Evolutionary conservation across 768 basidiomycete species (phyloP).

Genomic region (Hemileccinum rubropunctum): DNA sequence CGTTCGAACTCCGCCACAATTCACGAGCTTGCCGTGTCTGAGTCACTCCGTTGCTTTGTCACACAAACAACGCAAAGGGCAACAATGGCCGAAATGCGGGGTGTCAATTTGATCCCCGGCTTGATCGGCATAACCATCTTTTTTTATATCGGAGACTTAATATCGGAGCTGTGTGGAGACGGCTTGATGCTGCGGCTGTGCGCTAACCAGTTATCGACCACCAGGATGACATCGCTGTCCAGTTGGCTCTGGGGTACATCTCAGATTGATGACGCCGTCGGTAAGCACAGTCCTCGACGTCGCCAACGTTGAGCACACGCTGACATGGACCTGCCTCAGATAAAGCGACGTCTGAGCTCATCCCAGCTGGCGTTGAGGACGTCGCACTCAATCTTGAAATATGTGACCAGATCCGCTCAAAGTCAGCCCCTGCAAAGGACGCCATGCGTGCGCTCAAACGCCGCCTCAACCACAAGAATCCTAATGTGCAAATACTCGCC

Average conservation of each 20-base stretch:
- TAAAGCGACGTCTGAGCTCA: constrained; percentile 89
- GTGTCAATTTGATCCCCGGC: background rate
- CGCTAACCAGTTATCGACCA: background rate
- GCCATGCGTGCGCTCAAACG: constrained; percentile 88
- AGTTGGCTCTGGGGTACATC: constrained; percentile 80
- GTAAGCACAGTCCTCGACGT: constrained; percentile 41
- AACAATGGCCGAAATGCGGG: no score
- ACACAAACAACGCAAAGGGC: background rate
- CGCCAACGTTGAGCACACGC: constrained; percentile 3
- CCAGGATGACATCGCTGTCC: constrained; percentile 55
- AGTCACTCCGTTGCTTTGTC: constrained; percentile 21
- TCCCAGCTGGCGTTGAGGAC: constrained; percentile 82
- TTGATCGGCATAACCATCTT: constrained; percentile 2
- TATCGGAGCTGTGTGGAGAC: constrained; percentile 7
- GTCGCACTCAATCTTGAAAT: constrained; percentile 93
- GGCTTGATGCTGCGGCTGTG: constrained; percentile 18
- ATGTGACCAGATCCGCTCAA: constrained; percentile 94
- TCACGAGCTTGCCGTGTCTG: constrained; percentile 17
- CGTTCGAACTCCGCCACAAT: constrained; percentile 34
- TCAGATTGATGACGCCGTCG: constrained; percentile 79
- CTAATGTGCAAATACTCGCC: constrained; percentile 90
- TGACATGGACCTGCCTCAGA: constrained; percentile 50
- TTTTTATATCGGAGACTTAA: constrained; percentile 24
- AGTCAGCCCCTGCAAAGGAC: constrained; percentile 79
- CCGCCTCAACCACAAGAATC: constrained; percentile 90